These are phyloP conservation scores for Eucalyptus guilfoylei DNA, from an alignment of 345 rosid genomes.

Conservation along the genomic window DNA sequence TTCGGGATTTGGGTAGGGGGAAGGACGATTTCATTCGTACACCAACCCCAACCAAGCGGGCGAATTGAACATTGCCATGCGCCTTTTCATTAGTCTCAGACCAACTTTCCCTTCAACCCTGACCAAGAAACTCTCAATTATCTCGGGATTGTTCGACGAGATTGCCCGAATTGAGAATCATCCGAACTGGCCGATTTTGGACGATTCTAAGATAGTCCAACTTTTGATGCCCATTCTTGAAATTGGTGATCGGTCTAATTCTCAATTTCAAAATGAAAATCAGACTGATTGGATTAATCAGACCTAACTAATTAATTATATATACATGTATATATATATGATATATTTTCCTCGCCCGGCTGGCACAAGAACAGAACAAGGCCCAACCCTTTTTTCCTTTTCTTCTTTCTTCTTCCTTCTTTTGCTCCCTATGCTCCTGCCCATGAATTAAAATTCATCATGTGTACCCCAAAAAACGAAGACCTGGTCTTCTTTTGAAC, in stretches of 20 bases:
- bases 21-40: neutral
- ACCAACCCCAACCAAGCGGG: neutral
- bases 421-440: neutral
- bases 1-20: neutral
- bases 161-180: fast-evolving
- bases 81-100: neutral
- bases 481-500: neutral
- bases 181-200: fast-evolving
- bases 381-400: neutral
- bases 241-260: fast-evolving
- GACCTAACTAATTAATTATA: fast-evolving
- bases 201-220: fast-evolving
- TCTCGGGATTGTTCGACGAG: neutral
- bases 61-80: neutral
- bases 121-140: neutral
- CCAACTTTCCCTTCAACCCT: neutral
- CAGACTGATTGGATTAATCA: fast-evolving
- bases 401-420: neutral
- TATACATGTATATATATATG: fast-evolving
- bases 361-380: neutral
- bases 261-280: fast-evolving
- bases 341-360: neutral
- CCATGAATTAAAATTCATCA: neutral
- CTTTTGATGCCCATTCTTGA: fast-evolving
- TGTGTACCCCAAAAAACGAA: neutral